Evolutionary conservation across 2,329 filamentous ascomycete genomes (phyloP), one percentile per base, ranked within the genome.

Genomic region (Aspergillus sp.): DNA sequence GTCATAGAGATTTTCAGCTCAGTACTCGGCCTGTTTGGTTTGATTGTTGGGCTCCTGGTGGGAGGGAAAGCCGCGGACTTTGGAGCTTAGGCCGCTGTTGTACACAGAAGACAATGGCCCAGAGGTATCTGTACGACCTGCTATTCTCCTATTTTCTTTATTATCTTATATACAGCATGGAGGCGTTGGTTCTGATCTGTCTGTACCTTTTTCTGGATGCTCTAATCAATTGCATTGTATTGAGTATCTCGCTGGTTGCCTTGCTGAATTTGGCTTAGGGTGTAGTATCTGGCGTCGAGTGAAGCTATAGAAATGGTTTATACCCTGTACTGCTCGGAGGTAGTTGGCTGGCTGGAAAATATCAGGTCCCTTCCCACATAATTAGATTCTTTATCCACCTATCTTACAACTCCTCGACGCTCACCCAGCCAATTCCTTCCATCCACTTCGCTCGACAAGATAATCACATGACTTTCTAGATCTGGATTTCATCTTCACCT

Each of bases 1-100:
- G 89, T 98, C 48, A 93, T 98, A 53, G 93, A 98, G 65, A 98
- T 98, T 60, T 98, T 98, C 71, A 95, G 88, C 59, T 96, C 89
- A 25, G 89, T 98, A 30, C 73, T 98, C 8, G 91, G 93, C 43
- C 77, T 98, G 3, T 98, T 98, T 54, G 93, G 91, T 37, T 73
- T 98, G 43, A 98, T 98, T 54, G 80, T 98, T 47, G 91, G 93
- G 28, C 74, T 98, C 34, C 71, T 98, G 45, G 74, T 96, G 32
- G 84, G 85, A 37, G 74, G 80, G 58, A 93, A 91, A 64, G 86
- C 91, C 15, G 58, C 68, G 15, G 83, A 86, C 42, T 93, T 95
- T 41, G 52, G 57, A 33, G 45, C 47, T 36, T 44, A 44, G 26
- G 43, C 33, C 16, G 12, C 8, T 8, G 19, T 22, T 22, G 19